phyloP scores from a whole-genome alignment of 176 grass and related monocot genomes.

The barley (Hordeum vulgare) region MorexV3_pseudomolecules_assembly NC_058522.1:534227565-534228064 shows the following conservation, averaged over 20 bases:
- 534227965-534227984: not conserved
- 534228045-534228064: slow-evolving; percentile 66
- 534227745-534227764: not conserved
- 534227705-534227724: not conserved
- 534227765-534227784: not conserved
- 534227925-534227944: not conserved
- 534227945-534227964: not conserved
- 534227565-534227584: not conserved
- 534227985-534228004: slow-evolving; percentile 6
- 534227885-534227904: not conserved
- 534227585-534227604: not conserved
- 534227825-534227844: not conserved
- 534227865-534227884: not conserved
- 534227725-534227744: not conserved
- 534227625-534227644: not conserved
- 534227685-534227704: not conserved
- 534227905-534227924: not conserved
- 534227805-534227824: not conserved
- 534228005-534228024: slow-evolving; percentile 11
- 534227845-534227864: not conserved
- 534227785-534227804: too few species aligned
- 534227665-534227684: not conserved
- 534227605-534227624: not conserved
- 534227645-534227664: not conserved
- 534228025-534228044: slow-evolving; percentile 23